A percentile compares a stretch with the other conserved stretches of the same genome.
These are phyloP conservation scores for Shiraia bambusicola DNA, from an alignment of 2,329 filamentous ascomycete species.

Conservation along the genomic window DNA sequence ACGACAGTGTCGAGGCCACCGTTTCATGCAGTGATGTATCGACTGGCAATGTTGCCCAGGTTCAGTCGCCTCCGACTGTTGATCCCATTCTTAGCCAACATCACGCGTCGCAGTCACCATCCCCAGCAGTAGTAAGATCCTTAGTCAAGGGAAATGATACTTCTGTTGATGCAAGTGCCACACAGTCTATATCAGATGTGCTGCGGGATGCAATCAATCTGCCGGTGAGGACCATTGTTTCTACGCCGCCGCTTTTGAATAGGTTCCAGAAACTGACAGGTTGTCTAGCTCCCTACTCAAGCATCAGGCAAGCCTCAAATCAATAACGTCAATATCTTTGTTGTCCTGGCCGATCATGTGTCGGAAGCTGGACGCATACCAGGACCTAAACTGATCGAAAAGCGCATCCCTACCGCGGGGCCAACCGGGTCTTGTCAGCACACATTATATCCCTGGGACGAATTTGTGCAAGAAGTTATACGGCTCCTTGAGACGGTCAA, in stretches of 20 bases:
- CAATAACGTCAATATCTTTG: slow-evolving; percentile 62
- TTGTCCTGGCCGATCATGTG: slow-evolving; percentile 44
- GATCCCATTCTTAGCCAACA: slow-evolving; percentile 9
- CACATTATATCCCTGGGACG: slow-evolving; percentile 22
- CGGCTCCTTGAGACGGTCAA: slow-evolving; percentile 14
- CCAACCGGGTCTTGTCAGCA: slow-evolving; percentile 11
- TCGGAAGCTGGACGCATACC: slow-evolving; percentile 48
- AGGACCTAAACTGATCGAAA: slow-evolving; percentile 45
- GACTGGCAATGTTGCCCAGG: background rate
- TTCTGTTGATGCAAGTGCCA: background rate
- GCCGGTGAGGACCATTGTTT: slow-evolving; percentile 1
- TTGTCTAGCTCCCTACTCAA: slow-evolving; percentile 7
- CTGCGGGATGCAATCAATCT: background rate
- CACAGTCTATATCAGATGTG: background rate
- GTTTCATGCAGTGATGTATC: slow-evolving; percentile 3
- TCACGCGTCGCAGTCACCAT: slow-evolving; percentile 1
- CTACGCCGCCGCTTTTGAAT: background rate
- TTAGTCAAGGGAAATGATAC: background rate
- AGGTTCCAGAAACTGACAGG: background rate
- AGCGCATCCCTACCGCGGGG: slow-evolving; percentile 18
- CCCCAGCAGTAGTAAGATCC: slow-evolving; percentile 1
- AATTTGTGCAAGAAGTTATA: slow-evolving; percentile 19
- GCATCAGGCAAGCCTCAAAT: slow-evolving; percentile 15
- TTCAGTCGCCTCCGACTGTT: slow-evolving; percentile 10
- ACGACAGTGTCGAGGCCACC: slow-evolving; percentile 21